Evolutionary conservation across 2,329 filamentous ascomycete genomes (phyloP), one percentile per base, ranked within the genome.

Genomic region (Corinectria fuckeliana): DNA sequence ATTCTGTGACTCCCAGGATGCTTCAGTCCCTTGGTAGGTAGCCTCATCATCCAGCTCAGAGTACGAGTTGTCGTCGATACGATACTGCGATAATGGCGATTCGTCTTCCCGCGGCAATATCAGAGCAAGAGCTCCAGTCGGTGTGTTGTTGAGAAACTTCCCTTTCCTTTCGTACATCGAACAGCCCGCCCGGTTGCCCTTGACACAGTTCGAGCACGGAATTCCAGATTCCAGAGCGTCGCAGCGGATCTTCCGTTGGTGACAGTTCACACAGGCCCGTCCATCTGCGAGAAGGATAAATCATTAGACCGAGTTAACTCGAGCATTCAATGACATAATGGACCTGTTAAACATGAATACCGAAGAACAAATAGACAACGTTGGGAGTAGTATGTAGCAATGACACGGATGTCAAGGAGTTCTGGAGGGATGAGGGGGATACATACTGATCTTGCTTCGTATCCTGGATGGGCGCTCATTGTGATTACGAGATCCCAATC

Each of bases 171-270:
- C 78, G 56, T 81, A 80, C 14, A 81, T 76, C 32, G 72, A 75
- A 53, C 80, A 81, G 55, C 79, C 78, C 7, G 67, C 32, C 54
- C 76, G 75, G n/a, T 75, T 73, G n/a, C 78, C 75, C 21, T 74
- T 71, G 21, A 72, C 71, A 60, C 80, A 82, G 60, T 81, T 81
- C 47, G 79, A 77, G 63, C 80, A 82, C 0, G 80, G 80, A 2
- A 76, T 63, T n/a, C 80, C 80, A 30, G 78, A 76, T 9, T 72
- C 60, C 52, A 78, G 73, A 45, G 80, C 75, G 69, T 82, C 80
- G 58, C 80, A 82, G 63, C 78, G 78, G 45, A 82, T 76, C 68
- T 82, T 82, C 52, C 79, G 76, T 50, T 75, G 76, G 65, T 81
- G 80, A 54, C 80, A 82, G 62, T 76, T 75, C 28, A 79, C 68